Conservation (phyloP, 768 basidiomycete genomes). For the Mycena kentingensis region DNA sequence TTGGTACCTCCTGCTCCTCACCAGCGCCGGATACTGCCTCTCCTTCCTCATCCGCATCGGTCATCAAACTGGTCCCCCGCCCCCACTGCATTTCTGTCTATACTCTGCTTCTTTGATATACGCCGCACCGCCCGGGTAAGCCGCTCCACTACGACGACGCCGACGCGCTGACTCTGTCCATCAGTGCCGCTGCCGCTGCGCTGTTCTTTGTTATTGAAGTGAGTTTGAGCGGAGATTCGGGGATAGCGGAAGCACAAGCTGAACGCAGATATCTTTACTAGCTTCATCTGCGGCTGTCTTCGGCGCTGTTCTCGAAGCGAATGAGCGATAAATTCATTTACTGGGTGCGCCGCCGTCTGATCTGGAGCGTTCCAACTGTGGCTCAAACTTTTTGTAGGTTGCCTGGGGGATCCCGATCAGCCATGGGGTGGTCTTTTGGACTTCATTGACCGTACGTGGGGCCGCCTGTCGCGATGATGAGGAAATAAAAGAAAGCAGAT, state of each 20-base stretch:
- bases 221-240: not conserved
- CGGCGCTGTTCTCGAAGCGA: not conserved
- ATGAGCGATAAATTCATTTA: not conserved
- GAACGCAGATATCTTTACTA: not conserved
- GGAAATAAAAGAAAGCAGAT: not conserved
- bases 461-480: too few species aligned
- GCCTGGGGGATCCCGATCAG: not conserved
- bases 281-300: not conserved
- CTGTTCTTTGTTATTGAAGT: constrained; percentile 1
- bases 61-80: not conserved
- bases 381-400: not conserved
- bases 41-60: not conserved
- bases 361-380: not conserved
- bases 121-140: not conserved
- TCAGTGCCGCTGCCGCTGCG: not conserved
- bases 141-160: too few species aligned
- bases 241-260: not conserved
- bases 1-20: not conserved
- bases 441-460: not conserved
- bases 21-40: not conserved
- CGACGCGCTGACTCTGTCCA: not conserved
- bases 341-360: not conserved
- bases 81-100: not conserved
- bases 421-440: not conserved
- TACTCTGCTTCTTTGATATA: not conserved